A percentile compares a stretch with the other conserved stretches of the same genome.
Evolutionary conservation across 306 rosid species (phyloP).

Genomic region (Quercus ilex): DNA sequence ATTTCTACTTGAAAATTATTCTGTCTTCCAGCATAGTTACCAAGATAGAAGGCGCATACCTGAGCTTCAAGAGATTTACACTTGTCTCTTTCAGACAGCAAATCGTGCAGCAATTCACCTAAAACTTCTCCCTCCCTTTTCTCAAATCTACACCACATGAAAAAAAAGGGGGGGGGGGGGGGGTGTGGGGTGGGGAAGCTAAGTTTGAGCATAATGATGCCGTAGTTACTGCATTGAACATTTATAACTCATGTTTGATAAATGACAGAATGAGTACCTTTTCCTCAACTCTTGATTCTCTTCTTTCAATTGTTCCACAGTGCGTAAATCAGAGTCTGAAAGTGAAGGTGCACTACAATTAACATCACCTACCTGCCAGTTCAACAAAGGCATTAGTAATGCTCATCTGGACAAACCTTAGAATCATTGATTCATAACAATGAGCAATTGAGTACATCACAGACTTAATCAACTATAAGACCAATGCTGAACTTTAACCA

Average conservation of each 20-base stretch:
- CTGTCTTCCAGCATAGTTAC: not conserved
- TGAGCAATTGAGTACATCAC: not conserved
- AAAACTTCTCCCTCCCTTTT: slow-evolving; percentile 29
- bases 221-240: not conserved
- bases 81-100: slow-evolving; percentile 53
- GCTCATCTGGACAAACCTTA: not conserved
- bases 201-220: not conserved
- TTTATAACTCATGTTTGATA: not conserved
- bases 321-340: slow-evolving; percentile 24
- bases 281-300: slow-evolving; percentile 65
- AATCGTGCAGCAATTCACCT: slow-evolving; percentile 29
- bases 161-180: not conserved
- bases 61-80: slow-evolving; percentile 52
- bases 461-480: not conserved
- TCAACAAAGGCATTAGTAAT: slow-evolving; percentile 5
- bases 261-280: slow-evolving; percentile 42
- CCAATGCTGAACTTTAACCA: not conserved
- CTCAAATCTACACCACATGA: slow-evolving; percentile 40
- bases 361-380: slow-evolving; percentile 46
- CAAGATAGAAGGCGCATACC: slow-evolving; percentile 35
- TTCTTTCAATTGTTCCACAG: slow-evolving; percentile 48
- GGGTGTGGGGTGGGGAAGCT: too few species aligned
- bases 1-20: not conserved
- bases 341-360: slow-evolving; percentile 3
- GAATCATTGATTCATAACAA: not conserved